phyloP scores from a whole-genome alignment of 140 eudicot species.

The Erigeron philadelphicus region DNA sequence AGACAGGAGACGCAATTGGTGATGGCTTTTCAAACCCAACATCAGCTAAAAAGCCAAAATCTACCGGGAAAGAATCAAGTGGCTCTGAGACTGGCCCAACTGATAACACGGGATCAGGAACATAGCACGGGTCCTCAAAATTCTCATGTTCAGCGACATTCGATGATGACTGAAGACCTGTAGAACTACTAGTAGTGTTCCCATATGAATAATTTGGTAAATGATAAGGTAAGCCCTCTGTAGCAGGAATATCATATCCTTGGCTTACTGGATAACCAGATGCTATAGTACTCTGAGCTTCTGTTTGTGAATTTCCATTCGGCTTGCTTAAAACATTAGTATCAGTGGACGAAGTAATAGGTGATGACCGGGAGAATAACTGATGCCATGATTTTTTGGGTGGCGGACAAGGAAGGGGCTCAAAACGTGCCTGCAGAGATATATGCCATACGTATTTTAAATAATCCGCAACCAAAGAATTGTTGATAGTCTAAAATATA shows the following conservation, averaged over 20 bases:
- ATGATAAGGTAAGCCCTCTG: conserved; percentile 47
- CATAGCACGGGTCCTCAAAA: conserved; percentile 79
- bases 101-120: conserved; percentile 61
- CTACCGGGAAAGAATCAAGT: conserved; percentile 62
- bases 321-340: conserved; percentile 59
- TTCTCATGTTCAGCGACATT: conserved; percentile 47
- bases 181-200: conserved; percentile 31
- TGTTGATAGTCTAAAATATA: neutral
- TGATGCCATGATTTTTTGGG: conserved; percentile 92
- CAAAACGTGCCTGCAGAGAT: conserved; percentile 52
- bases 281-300: conserved; percentile 37
- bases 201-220: conserved; percentile 33
- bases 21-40: conserved; percentile 47
- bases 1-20: conserved; percentile 30
- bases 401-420: conserved; percentile 56
- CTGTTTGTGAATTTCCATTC: conserved; percentile 45
- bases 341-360: conserved; percentile 41
- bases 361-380: conserved; percentile 55
- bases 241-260: conserved; percentile 52
- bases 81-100: conserved; percentile 76
- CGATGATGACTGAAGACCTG: conserved; percentile 31
- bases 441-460: neutral
- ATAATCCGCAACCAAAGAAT: neutral
- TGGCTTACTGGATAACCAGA: conserved; percentile 29
- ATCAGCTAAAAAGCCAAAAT: conserved; percentile 57